Base-by-base conservation (phyloP, 1,284 basidiomycete genomes). In the Rugosomyces carneus region DNA sequence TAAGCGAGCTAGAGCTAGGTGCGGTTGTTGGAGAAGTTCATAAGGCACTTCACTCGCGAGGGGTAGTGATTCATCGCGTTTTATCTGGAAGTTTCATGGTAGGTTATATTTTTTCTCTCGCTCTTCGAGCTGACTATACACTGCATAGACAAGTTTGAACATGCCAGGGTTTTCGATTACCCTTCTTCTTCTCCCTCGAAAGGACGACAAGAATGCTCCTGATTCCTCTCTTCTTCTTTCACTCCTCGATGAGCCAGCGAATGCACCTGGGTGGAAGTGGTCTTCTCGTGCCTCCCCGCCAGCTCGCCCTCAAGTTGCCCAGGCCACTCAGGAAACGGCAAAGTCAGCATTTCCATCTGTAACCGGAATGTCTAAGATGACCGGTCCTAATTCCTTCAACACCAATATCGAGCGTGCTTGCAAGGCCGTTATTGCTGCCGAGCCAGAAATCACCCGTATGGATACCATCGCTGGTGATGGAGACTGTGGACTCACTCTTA, bases 101-200 rank as follows among this genome's bases (percentile, higher is more conserved):
- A 32, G 70, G 61, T 20, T 11, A 11, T 16, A 23, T 2, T 19
- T 11, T 27, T 19, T 40, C 40, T 38, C n/a, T 3, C 2, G 18
- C 31, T 26, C 44, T 44, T 15, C 26, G 15, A 49, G 20, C 45
- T 54, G 7, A 32, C 41, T 15, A 24, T 27, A 15, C 19, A 9
- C 8, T 26, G 10, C 24, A 1, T 53, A 89, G 87, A 90, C 91
- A 18, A 93, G 90, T 45, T 75, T 97, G 52, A 92, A 93, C 67
- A 93, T 96, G 87, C 90, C 93, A 24, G 93, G 94, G 1, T 94
- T 96, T 67, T 93, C 90, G 4, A 69, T 97, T 51, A 91, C 93
- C 0, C 73, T 93, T 9, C 74, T 96, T 10, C 79, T 92, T 21
- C 80, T 96, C 5, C 89, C 92, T 0, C 61, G 66, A 7, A 54